Evolutionary conservation across 257 asterid species (phyloP), one percentile per base, ranked within the genome.

Genomic region (Fraxinus anomala): DNA sequence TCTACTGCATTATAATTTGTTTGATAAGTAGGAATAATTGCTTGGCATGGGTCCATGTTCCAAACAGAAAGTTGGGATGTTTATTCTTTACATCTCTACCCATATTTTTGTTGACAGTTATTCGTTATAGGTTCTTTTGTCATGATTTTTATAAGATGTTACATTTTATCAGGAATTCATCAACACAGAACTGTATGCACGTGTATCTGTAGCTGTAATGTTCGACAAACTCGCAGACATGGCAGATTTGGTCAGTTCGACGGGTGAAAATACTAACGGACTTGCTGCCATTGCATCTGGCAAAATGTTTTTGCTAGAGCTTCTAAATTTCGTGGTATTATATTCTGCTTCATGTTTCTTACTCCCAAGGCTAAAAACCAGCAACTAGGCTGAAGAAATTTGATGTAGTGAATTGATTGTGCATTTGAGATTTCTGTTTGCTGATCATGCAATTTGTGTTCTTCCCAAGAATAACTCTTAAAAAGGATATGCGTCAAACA

Each of bases 121-220:
- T 31, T 80, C 47, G 30, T 2, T 51, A 54, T 42, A 49, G 42
- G 23, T 49, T 42, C 17, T 13, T 73, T 24, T 39, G 24, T 49
- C 24, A 44, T 42, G 31, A 73, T 13, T 49, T 17, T 30, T 49
- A 13, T 79, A 65, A 78, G 47, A 75, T 74, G 24, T 74, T 84
- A 75, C 70, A 33, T 84, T 49, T 83, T 81, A 80, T 85, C 91
- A 92, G 96, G 98, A 82, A 82, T 95, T 92, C 81, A 86, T 95
- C 85, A 95, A 95, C 84, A 92, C 99, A 51, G 99, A 95, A 83
- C 86, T 95, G 78, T 95, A 90, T 90, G 99, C 98, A 54, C 97
- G 99, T 65, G 99, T 95, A 79, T 95, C 98, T 71, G 94, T 95
- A 79, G 96, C 99, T 23, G 98, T 89, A 67, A 73, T 95, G 85